Percentiles rank a stretch among this genome's conserved stretches.
These are phyloP conservation scores for Arbutus unedo DNA, from an alignment of 148 eudicot genomes.

Conservation along the genomic window DNA sequence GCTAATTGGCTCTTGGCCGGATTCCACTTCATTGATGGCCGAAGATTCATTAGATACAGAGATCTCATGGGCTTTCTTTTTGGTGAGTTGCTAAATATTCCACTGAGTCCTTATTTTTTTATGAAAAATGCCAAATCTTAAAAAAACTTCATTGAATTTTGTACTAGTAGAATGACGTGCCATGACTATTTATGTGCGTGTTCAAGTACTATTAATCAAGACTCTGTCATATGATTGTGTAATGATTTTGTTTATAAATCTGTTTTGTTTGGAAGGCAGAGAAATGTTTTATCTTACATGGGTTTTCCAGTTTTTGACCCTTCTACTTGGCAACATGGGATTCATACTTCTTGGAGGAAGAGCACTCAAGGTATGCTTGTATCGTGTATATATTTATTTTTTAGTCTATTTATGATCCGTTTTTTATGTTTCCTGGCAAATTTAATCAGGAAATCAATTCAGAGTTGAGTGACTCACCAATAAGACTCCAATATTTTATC, in stretches of 20 bases:
- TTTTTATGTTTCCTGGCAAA: neutral
- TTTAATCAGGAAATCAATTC: slow-evolving; percentile 45
- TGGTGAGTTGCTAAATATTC: slow-evolving; percentile 20
- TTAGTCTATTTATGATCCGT: neutral
- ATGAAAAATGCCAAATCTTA: no score
- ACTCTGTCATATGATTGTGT: neutral
- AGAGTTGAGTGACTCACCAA: slow-evolving; percentile 43
- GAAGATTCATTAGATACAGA: slow-evolving; percentile 57
- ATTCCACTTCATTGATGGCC: slow-evolving; percentile 55
- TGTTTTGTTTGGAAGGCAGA: slow-evolving; percentile 35
- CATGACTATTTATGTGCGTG: neutral
- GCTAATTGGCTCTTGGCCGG: slow-evolving; percentile 56
- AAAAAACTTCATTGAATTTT: neutral
- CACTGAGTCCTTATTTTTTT: neutral
- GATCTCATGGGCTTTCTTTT: slow-evolving; percentile 55
- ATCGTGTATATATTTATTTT: neutral
- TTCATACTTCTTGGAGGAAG: slow-evolving; percentile 67
- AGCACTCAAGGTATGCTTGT: slow-evolving; percentile 50
- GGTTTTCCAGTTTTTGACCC: slow-evolving; percentile 39
- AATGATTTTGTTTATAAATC: no score
- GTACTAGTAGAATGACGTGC: neutral
- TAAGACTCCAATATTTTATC: slow-evolving; percentile 63
- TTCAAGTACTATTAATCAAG: neutral
- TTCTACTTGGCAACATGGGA: slow-evolving; percentile 54
- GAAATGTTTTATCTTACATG: slow-evolving; percentile 53